These are phyloP conservation scores for Oligophagozyma castellii DNA, from an alignment of 1,139 yeast genomes.

Conservation along the genomic window DNA sequence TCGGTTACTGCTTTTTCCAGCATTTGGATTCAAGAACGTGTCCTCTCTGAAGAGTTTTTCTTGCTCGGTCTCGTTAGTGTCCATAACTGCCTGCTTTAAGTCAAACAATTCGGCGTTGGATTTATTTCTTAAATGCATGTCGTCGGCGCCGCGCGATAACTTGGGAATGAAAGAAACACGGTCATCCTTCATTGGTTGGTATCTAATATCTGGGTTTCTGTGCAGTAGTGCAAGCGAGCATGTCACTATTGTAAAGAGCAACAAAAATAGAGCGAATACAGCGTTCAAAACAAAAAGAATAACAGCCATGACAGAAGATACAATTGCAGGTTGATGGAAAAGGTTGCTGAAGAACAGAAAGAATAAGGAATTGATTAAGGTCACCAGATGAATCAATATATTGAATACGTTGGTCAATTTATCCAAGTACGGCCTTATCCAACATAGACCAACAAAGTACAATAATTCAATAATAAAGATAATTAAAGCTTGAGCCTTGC, in stretches of 20 bases:
- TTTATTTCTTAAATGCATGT: constrained; percentile 23
- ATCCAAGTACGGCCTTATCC: constrained; percentile 84
- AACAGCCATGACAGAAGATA: constrained; percentile 82
- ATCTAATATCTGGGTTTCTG: constrained; percentile 89
- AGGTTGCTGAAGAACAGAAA: constrained; percentile 80
- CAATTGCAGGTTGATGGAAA: constrained; percentile 74
- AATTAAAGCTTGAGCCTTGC: constrained; percentile 68
- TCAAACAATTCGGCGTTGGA: constrained; percentile 72
- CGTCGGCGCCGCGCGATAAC: constrained; percentile 18
- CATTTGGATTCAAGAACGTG: constrained; percentile 9
- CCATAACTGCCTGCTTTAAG: constrained; percentile 78
- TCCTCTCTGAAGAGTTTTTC: constrained; percentile 19
- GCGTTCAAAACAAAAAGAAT: constrained; percentile 89
- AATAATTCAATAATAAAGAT: constrained; percentile 62
- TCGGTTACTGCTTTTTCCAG: constrained; percentile 2
- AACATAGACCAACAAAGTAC: constrained; percentile 50
- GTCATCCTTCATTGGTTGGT: constrained; percentile 95
- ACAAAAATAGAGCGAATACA: constrained; percentile 65
- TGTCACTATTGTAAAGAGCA: constrained; percentile 75
- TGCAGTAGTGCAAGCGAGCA: constrained; percentile 73
- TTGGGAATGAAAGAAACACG: constrained; percentile 76
- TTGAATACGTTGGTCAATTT: constrained; percentile 86
- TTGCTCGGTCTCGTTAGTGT: constrained; percentile 44
- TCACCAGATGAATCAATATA: constrained; percentile 69
- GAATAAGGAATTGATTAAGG: constrained; percentile 69